Evolutionary conservation across 495 filamentous ascomycete species (phyloP).

Genomic region (Umbilicaria muhlenbergii): DNA sequence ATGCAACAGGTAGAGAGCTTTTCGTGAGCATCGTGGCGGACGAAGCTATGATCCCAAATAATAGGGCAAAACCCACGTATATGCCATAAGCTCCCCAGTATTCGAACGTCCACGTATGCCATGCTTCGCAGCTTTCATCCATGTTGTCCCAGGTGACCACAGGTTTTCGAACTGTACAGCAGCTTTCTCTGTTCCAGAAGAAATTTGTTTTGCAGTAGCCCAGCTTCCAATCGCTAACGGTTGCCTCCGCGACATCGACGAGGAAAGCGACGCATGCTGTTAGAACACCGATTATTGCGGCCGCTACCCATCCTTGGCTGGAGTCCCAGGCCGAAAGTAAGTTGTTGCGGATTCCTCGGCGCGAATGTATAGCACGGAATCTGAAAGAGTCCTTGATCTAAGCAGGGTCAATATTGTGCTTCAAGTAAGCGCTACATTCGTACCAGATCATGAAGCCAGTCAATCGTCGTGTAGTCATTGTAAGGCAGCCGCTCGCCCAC

Average conservation of each 20-base stretch:
- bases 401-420: conserved; percentile 1
- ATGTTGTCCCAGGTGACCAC: conserved; percentile 10
- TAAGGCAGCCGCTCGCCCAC: conserved; percentile 40
- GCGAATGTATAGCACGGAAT: conserved; percentile 23
- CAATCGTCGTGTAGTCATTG: conserved; percentile 41
- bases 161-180: conserved; percentile 24
- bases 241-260: conserved; percentile 36
- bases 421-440: background rate
- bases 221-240: conserved; percentile 37
- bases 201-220: conserved; percentile 33
- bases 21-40: conserved; percentile 36
- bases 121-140: conserved; percentile 22
- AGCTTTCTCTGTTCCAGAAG: conserved; percentile 30
- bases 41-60: conserved; percentile 33
- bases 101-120: conserved; percentile 27
- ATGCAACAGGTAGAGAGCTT: conserved; percentile 27
- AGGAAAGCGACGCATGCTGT: conserved; percentile 39
- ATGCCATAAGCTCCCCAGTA: conserved; percentile 27
- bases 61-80: conserved; percentile 32
- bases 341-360: conserved; percentile 21
- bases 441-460: conserved; percentile 44
- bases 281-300: conserved; percentile 33
- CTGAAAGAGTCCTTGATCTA: conserved; percentile 43
- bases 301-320: conserved; percentile 35
- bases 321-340: conserved; percentile 23